Conservation (phyloP, 208 protist genomes). For the Trypanosoma lewisi region DNA sequence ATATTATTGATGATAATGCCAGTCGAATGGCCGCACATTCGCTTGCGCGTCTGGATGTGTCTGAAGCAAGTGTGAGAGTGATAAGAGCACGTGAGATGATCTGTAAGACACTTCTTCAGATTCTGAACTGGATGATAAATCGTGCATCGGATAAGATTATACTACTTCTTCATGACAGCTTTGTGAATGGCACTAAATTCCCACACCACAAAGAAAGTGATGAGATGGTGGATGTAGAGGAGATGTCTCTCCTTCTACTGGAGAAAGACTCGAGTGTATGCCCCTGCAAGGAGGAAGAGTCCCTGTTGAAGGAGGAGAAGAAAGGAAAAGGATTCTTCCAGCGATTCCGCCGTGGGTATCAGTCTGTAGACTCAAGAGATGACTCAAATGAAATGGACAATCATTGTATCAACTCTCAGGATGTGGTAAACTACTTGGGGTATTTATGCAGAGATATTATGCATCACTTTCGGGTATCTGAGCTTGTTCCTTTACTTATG, state of each 20-base stretch:
- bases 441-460: conserved; percentile 36
- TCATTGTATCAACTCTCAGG: conserved; percentile 1
- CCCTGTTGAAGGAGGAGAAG: neutral
- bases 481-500: conserved; percentile 63
- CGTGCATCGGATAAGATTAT: conserved; percentile 60
- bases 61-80: conserved; percentile 46
- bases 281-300: conserved; percentile 10
- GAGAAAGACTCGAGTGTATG: neutral
- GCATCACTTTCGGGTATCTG: conserved; percentile 32
- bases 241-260: neutral
- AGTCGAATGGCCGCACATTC: conserved; percentile 13
- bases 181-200: conserved; percentile 21
- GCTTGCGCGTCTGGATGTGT: conserved; percentile 34
- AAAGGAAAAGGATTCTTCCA: neutral
- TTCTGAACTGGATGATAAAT: conserved; percentile 42
- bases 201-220: neutral
- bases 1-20: conserved; percentile 30
- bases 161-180: conserved; percentile 44
- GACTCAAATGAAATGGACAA: conserved; percentile 2
- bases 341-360: conserved; percentile 2
- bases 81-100: conserved; percentile 65
- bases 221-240: neutral
- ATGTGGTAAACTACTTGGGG: conserved; percentile 44
- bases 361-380: conserved; percentile 4
- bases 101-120: conserved; percentile 43